Evolutionary conservation across 768 basidiomycete genomes (phyloP).

Genomic region (Leccinum rimulosum): DNA sequence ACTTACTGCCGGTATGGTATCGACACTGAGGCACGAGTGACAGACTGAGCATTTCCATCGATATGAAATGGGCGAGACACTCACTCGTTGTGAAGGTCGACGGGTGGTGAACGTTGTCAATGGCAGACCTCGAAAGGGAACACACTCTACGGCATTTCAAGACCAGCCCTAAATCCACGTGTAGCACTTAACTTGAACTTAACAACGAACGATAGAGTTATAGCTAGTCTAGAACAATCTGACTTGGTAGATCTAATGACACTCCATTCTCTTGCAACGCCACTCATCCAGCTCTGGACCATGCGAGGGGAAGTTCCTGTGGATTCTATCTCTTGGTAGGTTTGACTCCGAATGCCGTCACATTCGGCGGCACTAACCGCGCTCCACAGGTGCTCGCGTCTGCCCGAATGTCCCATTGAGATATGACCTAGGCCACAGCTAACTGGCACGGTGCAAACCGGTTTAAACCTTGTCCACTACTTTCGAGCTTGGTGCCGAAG

Average conservation of each 20-base stretch:
- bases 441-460: slow-evolving; percentile 5
- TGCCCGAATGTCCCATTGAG: neutral
- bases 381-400: neutral
- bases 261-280: slow-evolving; percentile 5
- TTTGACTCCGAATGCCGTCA: slow-evolving; percentile 20
- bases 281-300: slow-evolving; percentile 3
- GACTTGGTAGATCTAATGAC: neutral
- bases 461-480: slow-evolving; percentile 8
- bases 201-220: neutral
- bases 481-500: slow-evolving; percentile 2
- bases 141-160: neutral
- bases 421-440: neutral
- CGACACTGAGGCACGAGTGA: slow-evolving; percentile 18
- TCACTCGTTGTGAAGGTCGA: slow-evolving; percentile 18
- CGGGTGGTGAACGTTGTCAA: slow-evolving; percentile 4
- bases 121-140: slow-evolving; percentile 2
- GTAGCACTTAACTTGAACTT: slow-evolving; percentile 9
- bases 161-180: slow-evolving; percentile 30
- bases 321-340: slow-evolving; percentile 4
- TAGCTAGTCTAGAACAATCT: slow-evolving; percentile 1
- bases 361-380: neutral
- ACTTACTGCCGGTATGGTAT: slow-evolving; percentile 30
- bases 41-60: neutral
- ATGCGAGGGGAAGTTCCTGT: slow-evolving; percentile 20
- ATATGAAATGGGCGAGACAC: slow-evolving; percentile 4